Evolutionary conservation across 2,329 filamentous ascomycete species (phyloP).

Genomic region (Arthrobotrys megalospora): DNA sequence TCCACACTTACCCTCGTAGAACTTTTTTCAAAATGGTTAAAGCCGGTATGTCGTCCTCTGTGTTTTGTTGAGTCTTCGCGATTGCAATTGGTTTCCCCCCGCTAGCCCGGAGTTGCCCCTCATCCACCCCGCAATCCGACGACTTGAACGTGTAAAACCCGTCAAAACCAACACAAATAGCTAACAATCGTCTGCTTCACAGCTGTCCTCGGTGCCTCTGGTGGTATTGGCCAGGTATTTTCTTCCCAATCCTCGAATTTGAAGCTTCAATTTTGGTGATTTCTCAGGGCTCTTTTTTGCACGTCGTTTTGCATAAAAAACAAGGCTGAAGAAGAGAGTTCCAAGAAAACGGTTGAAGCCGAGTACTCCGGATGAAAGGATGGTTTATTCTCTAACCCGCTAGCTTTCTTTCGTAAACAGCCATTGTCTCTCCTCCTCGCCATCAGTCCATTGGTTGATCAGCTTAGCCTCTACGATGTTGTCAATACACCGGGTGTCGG

Average conservation of each 20-base stretch:
- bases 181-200: conserved; percentile 48
- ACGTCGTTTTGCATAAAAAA: too few relatives aligned
- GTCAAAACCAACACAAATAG: conserved; percentile 2
- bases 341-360: conserved; percentile 7
- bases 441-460: conserved; percentile 86
- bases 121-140: conserved; percentile 27
- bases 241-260: conserved; percentile 55
- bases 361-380: conserved; percentile 28
- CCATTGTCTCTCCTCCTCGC: conserved; percentile 97
- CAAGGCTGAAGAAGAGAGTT: conserved; percentile 19
- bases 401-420: conserved; percentile 69
- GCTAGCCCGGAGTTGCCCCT: conserved; percentile 48
- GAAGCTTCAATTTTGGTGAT: conserved; percentile 8
- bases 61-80: conserved; percentile 31
- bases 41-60: conserved; percentile 71
- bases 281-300: too few relatives aligned
- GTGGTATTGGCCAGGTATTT: conserved; percentile 96
- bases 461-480: conserved; percentile 98
- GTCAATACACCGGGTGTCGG: conserved; percentile 98
- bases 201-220: conserved; percentile 93
- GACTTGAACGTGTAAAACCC: conserved; percentile 4
- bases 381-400: conserved; percentile 20
- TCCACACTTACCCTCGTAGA: conserved; percentile 20
- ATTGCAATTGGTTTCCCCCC: conserved; percentile 17
- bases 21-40: conserved; percentile 72